Conservation (phyloP, 164 flowering plant species). For the Euptelea pleiosperma region DNA sequence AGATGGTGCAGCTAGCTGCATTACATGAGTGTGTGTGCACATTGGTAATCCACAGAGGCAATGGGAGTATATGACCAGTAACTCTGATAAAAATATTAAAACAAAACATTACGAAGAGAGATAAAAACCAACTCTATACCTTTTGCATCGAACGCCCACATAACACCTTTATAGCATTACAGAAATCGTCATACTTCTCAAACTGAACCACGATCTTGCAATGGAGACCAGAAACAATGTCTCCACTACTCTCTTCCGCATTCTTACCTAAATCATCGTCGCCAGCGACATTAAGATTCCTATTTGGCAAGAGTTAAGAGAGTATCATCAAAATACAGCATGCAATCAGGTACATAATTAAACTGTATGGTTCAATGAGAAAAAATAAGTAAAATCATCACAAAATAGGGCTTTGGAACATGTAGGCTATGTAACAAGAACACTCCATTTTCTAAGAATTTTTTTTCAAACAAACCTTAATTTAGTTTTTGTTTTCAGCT, state of each 20-base stretch:
- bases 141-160: constrained; percentile 87
- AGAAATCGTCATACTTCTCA: constrained; percentile 65
- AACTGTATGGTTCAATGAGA: background rate
- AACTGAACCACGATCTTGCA: constrained; percentile 86
- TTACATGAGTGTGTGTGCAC: no score
- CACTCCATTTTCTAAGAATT: no score
- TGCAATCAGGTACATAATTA: background rate
- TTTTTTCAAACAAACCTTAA: no score
- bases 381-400: background rate
- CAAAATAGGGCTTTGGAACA: no score
- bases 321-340: constrained; percentile 4
- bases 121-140: constrained; percentile 36
- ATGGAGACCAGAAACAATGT: constrained; percentile 69
- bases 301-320: constrained; percentile 23
- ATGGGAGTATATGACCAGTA: no score
- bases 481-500: no score
- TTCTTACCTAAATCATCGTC: constrained; percentile 68
- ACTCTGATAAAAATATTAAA: no score
- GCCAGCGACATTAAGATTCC: constrained; percentile 86
- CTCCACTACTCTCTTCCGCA: constrained; percentile 39
- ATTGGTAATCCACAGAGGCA: no score
- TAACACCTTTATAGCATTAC: constrained; percentile 62
- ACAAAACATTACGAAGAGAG: background rate
- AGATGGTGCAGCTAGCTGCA: no score
- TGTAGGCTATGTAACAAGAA: no score